phyloP scores from a whole-genome alignment of 2,329 filamentous ascomycete species.

The Chaetomium sp. region DNA sequence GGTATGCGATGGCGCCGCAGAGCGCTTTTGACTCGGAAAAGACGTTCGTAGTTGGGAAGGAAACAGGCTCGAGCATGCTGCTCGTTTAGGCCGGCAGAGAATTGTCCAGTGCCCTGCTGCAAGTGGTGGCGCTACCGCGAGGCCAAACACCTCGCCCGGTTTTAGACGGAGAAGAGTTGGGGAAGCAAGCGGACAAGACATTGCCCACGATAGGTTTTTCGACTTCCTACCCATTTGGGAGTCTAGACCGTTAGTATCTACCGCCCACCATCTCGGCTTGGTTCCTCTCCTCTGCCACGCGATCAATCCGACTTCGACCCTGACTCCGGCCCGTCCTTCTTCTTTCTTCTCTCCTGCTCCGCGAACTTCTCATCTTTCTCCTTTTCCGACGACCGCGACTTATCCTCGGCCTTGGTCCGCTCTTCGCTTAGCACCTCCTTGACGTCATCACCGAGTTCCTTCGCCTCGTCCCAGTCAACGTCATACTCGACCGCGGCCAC shows the following conservation, averaged over 20 bases:
- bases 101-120: no score
- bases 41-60: no score
- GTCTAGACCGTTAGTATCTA: not conserved
- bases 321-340: not conserved
- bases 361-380: conserved; percentile 45
- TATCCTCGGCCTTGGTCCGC: conserved; percentile 44
- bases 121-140: no score
- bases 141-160: no score
- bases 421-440: conserved; percentile 60
- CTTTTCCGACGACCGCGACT: conserved; percentile 46
- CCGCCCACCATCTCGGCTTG: not conserved
- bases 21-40: no score
- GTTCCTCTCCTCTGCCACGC: not conserved
- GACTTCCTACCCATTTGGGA: no score
- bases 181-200: no score
- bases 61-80: no score
- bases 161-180: no score
- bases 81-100: no score
- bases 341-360: conserved; percentile 41
- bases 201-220: no score
- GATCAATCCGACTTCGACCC: not conserved
- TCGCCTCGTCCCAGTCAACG: conserved; percentile 81
- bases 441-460: conserved; percentile 70
- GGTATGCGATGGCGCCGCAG: no score
- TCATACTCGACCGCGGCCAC: conserved; percentile 83